phyloP scores from a whole-genome alignment of 352 stramenopile species.

The Sclerospora graminicola region DNA sequence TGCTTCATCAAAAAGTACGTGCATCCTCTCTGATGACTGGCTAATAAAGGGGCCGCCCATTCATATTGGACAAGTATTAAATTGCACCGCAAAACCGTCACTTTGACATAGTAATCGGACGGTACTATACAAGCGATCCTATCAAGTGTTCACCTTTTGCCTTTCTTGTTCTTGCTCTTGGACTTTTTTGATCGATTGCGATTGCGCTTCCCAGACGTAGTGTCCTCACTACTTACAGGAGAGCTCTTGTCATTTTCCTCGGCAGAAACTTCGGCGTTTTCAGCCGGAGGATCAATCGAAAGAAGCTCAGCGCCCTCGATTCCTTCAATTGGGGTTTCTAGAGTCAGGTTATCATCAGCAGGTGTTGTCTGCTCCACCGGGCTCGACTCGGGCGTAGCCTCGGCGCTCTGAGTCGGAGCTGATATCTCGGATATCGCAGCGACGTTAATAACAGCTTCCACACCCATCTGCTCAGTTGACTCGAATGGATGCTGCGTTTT shows the following conservation, averaged over 20 bases:
- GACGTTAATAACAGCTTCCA: constrained; percentile 3
- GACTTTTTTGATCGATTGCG: constrained; percentile 36
- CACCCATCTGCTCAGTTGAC: not conserved
- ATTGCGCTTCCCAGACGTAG: constrained; percentile 12
- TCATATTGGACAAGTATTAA: constrained; percentile 12
- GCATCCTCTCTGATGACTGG: not conserved
- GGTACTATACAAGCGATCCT: constrained; percentile 1
- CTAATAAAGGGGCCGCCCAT: constrained; percentile 9
- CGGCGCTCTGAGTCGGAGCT: constrained; percentile 11
- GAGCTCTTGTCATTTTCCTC: constrained; percentile 17
- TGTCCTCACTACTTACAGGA: constrained; percentile 13
- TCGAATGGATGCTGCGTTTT: constrained; percentile 2
- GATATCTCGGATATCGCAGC: not conserved
- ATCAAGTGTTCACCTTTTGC: constrained; percentile 21
- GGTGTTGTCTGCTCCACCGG: constrained; percentile 4
- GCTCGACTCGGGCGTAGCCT: constrained; percentile 6
- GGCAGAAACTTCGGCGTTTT: constrained; percentile 8
- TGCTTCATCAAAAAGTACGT: constrained; percentile 12
- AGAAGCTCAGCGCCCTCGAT: constrained; percentile 9
- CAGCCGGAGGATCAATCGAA: constrained; percentile 12
- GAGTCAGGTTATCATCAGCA: constrained; percentile 7
- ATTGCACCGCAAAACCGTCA: not conserved
- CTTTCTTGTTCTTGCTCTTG: constrained; percentile 54
- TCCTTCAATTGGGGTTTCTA: constrained; percentile 6
- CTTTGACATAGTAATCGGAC: constrained; percentile 2